Percentiles rank a stretch among this genome's conserved stretches.
phyloP scores from a whole-genome alignment of 305 asterid genomes.

The Nicotiana rustica region DNA sequence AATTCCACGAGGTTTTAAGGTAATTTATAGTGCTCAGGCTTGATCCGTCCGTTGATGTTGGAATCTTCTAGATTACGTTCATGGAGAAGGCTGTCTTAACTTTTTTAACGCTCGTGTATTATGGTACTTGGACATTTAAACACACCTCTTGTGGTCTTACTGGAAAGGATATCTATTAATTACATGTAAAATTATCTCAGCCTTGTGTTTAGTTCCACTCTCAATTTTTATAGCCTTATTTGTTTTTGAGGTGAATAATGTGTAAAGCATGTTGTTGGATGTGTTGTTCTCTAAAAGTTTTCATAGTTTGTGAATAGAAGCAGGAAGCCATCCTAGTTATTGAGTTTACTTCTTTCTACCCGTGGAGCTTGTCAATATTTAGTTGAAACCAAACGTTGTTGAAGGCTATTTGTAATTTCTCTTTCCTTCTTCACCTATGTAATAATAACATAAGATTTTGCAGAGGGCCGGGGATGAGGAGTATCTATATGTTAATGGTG shows the following conservation, averaged over 20 bases:
- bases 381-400: not conserved
- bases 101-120: not conserved
- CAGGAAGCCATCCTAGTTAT: not conserved
- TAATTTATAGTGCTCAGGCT: slow-evolving; percentile 46
- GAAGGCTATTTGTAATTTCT: not conserved
- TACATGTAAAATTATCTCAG: not conserved
- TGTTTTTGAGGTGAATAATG: not conserved
- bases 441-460: slow-evolving; percentile 30
- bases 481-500: slow-evolving; percentile 63
- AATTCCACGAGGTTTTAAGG: slow-evolving; percentile 81
- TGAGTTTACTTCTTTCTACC: not conserved
- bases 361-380: not conserved
- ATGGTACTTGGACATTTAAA: not conserved
- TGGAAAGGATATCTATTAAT: not conserved
- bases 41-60: slow-evolving; percentile 23
- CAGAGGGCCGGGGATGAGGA: slow-evolving; percentile 62
- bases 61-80: not conserved
- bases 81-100: not conserved
- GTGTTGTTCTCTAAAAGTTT: not conserved
- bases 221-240: not conserved
- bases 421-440: slow-evolving; percentile 26
- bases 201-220: not conserved
- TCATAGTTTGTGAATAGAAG: slow-evolving; percentile 6
- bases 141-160: not conserved
- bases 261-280: slow-evolving; percentile 9